phyloP scores from a whole-genome alignment of 2,329 filamentous ascomycete species.

The Phialemoniopsis sp. region DNA sequence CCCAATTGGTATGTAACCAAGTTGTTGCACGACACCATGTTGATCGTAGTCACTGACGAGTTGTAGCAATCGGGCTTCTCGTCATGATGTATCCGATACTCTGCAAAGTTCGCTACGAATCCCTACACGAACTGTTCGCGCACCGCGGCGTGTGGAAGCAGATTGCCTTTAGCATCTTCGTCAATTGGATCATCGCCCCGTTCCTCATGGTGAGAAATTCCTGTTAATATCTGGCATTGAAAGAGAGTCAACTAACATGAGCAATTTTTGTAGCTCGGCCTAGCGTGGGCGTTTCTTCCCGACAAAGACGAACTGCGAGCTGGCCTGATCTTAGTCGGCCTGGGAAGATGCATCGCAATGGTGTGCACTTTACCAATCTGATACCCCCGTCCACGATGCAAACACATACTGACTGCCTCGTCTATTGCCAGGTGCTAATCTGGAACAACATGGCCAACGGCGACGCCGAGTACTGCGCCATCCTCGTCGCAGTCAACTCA shows the following conservation, averaged over 20 bases:
- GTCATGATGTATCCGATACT: slow-evolving; percentile 96
- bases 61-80: slow-evolving; percentile 73
- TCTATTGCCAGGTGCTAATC: slow-evolving; percentile 43
- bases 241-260: background rate
- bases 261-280: slow-evolving; percentile 41
- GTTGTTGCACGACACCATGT: too few relatives aligned
- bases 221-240: background rate
- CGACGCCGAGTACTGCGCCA: slow-evolving; percentile 78
- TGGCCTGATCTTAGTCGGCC: slow-evolving; percentile 76
- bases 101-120: slow-evolving; percentile 80
- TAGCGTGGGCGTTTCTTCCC: slow-evolving; percentile 66
- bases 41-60: too few relatives aligned
- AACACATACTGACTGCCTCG: background rate
- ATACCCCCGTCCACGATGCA: background rate
- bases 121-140: slow-evolving; percentile 61
- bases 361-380: slow-evolving; percentile 33
- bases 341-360: slow-evolving; percentile 88
- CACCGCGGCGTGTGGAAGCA: slow-evolving; percentile 69
- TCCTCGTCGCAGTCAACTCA: slow-evolving; percentile 72
- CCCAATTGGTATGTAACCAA: slow-evolving; percentile 28
- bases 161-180: slow-evolving; percentile 67
- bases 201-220: slow-evolving; percentile 72
- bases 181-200: slow-evolving; percentile 83
- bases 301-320: slow-evolving; percentile 53
- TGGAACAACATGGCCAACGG: slow-evolving; percentile 71